These are phyloP conservation scores for Vigna nakashimae DNA, from an alignment of 306 rosid species.

Conservation along the genomic window DNA sequence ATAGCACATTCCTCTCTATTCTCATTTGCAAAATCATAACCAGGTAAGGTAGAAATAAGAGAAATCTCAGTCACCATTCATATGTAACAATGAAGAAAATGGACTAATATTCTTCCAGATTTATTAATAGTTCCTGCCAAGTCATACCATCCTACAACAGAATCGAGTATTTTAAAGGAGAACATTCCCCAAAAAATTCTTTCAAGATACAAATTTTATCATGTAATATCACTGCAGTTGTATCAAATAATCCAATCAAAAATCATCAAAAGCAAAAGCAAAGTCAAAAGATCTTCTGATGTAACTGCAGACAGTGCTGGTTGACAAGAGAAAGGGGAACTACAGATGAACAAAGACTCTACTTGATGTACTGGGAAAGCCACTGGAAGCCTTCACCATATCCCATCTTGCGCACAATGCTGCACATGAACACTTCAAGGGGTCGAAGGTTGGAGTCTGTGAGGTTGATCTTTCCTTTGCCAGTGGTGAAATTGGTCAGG, in stretches of 20 bases:
- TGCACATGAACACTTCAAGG: slow-evolving; percentile 92
- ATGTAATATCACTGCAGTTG: slow-evolving; percentile 50
- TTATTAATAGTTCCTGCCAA: slow-evolving; percentile 43
- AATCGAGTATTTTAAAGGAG: slow-evolving; percentile 43
- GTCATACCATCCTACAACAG: slow-evolving; percentile 46
- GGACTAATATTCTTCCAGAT: slow-evolving; percentile 38
- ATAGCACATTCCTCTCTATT: slow-evolving; percentile 8
- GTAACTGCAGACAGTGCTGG: slow-evolving; percentile 51
- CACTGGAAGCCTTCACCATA: slow-evolving; percentile 90
- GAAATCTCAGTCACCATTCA: slow-evolving; percentile 26
- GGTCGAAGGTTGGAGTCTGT: slow-evolving; percentile 72
- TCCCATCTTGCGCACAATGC: slow-evolving; percentile 91
- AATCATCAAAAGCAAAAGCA: slow-evolving; percentile 40
- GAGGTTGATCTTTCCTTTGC: slow-evolving; percentile 78
- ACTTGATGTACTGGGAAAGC: slow-evolving; percentile 87
- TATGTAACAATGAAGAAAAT: slow-evolving; percentile 27
- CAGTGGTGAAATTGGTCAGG: slow-evolving; percentile 80
- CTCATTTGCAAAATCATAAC: slow-evolving; percentile 19
- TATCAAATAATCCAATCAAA: slow-evolving; percentile 48
- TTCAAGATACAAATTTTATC: slow-evolving; percentile 46
- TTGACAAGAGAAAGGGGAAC: slow-evolving; percentile 34
- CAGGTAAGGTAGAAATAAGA: background rate
- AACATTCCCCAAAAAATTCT: slow-evolving; percentile 35
- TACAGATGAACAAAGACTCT: slow-evolving; percentile 43
- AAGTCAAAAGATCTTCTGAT: slow-evolving; percentile 43